phyloP scores from a whole-genome alignment of 352 stramenopile species.

The Peronospora belbahrii region DNA sequence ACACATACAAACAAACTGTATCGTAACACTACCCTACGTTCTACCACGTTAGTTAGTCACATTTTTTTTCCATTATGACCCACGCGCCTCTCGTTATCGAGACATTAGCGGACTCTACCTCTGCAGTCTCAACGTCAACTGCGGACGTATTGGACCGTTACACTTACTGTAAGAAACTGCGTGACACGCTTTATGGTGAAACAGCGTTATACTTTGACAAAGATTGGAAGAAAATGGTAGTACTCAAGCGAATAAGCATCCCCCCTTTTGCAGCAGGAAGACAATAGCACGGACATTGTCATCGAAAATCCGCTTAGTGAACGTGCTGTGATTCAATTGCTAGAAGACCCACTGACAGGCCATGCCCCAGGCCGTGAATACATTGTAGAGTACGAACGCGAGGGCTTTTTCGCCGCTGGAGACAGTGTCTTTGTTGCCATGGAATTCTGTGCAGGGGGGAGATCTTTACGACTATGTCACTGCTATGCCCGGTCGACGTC shows the following conservation, averaged over 20 bases:
- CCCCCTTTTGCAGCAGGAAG: conserved; percentile 31
- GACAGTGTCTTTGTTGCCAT: conserved; percentile 52
- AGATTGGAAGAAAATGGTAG: conserved; percentile 32
- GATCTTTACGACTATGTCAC: conserved; percentile 56
- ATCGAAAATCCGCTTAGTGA: conserved; percentile 47
- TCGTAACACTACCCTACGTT: conserved; percentile 4
- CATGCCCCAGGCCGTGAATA: conserved; percentile 28
- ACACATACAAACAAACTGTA: conserved; percentile 18
- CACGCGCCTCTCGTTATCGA: conserved; percentile 15
- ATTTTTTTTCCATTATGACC: conserved; percentile 10
- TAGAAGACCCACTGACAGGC: conserved; percentile 22
- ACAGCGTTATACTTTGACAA: conserved; percentile 44
- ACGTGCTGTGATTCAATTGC: conserved; percentile 41
- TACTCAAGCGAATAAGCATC: conserved; percentile 51
- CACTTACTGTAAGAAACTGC: conserved; percentile 32
- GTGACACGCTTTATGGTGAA: conserved; percentile 49
- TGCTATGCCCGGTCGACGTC: conserved; percentile 16
- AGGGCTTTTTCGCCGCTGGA: conserved; percentile 35
- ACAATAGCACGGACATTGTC: conserved; percentile 7
- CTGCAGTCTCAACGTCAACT: background rate
- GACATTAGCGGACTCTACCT: conserved; percentile 9
- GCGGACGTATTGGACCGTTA: conserved; percentile 28
- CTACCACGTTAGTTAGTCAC: too few relatives aligned
- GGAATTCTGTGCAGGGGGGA: conserved; percentile 56
- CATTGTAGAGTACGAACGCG: conserved; percentile 36